phyloP scores from a whole-genome alignment of 345 rosid genomes.

The Noccaea bulbosa region DNA sequence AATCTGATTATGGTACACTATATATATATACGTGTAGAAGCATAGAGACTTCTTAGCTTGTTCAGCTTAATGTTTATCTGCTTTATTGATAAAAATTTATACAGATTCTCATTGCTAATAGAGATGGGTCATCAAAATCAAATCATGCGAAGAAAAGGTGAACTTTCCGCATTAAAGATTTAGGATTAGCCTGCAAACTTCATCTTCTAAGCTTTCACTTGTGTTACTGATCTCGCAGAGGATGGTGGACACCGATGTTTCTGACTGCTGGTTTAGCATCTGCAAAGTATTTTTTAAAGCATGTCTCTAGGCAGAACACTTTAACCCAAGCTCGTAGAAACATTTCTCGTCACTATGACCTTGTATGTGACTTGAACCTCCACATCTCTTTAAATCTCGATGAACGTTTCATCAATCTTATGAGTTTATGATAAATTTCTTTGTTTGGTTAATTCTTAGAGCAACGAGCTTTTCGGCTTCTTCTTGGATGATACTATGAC shows the following conservation, averaged over 20 bases:
- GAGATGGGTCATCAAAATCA: constrained; percentile 57
- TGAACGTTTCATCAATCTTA: not conserved
- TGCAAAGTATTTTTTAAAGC: constrained; percentile 75
- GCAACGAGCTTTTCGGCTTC: constrained; percentile 75
- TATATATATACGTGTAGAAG: constrained; percentile 22
- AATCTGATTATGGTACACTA: constrained; percentile 66
- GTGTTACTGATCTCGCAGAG: constrained; percentile 49
- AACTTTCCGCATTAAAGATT: not conserved
- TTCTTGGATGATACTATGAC: constrained; percentile 93
- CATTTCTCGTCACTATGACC: constrained; percentile 86
- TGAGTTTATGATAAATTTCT: not conserved
- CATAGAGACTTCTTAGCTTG: not conserved
- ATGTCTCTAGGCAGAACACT: constrained; percentile 74
- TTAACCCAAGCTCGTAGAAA: constrained; percentile 94
- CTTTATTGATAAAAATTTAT: not conserved
- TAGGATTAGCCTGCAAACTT: not conserved
- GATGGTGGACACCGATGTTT: constrained; percentile 96
- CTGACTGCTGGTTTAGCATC: constrained; percentile 75
- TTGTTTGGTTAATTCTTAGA: constrained; percentile 47
- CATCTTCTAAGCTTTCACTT: not conserved
- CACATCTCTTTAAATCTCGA: not conserved
- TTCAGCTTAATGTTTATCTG: not conserved
- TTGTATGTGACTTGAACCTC: constrained; percentile 50
- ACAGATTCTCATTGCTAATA: constrained; percentile 78
- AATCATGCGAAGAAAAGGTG: constrained; percentile 68